Base-by-base conservation (phyloP, 2,329 filamentous ascomycete genomes). In the Corynespora cassiicola region DNA sequence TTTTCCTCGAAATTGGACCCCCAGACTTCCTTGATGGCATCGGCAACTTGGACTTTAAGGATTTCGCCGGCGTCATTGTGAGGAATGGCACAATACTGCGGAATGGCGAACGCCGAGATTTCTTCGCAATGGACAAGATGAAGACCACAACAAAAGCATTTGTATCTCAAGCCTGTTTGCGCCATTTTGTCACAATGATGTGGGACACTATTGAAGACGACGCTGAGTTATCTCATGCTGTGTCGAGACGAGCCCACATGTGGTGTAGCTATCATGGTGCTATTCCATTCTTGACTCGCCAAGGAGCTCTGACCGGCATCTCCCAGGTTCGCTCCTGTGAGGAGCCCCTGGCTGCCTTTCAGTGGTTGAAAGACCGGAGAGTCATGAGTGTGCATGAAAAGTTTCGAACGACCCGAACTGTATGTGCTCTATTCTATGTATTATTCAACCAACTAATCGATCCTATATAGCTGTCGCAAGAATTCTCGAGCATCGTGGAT, bases 71-170 rank as follows among this genome's bases (percentile, higher is more conserved):
- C 4, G 37, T 65, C 2, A 39, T 67, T 2, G 52, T 69, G 6
- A 52, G 61, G n/a, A 67, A 67, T 42, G 65, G 56, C 8, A 66
- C 65, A 2, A 65, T 69, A 19, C 44, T 65, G 21, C 31, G 38
- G 10, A 64, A 65, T 32, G 65, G 65, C 10, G 61, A 68, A 35
- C 58, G 59, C 8, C 43, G 65, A 35, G 65, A 69, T 37, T 69
- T 58, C 39, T 69, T 69, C 33, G 57, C 52, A 7, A 67, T 69
- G 63, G 65, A 67, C 31, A 69, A 66, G 39, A 67, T 69, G 65
- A 66, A 63, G 36, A 61, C 54, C 1, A 67, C 65, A 1, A 65
- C 61, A 8, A 66, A 65, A 36, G 60, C 58, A 3, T 68, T 69
- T 21, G 63, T 69, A 3, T 65, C 65, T 9, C 61, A 69, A 35